Evolutionary conservation across 2,329 filamentous ascomycete genomes (phyloP).

Genomic region (Septoria linicola): DNA sequence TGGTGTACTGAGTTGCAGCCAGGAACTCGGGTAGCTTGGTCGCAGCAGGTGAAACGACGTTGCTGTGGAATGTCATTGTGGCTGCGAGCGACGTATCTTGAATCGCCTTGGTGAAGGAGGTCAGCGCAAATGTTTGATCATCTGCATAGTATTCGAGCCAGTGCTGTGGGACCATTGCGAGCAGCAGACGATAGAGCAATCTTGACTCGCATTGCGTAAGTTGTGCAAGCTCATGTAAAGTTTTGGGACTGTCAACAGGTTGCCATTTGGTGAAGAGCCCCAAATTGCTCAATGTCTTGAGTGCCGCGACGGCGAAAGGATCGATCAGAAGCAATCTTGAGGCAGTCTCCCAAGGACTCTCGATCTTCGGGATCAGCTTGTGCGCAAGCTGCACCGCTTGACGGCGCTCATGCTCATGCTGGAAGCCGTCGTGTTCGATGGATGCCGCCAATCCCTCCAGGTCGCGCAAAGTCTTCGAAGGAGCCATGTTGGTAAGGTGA

Average conservation of each 20-base stretch:
- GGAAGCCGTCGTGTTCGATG: neutral
- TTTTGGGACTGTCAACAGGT: neutral
- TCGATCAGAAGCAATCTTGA: conserved; percentile 10
- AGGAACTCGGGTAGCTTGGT: conserved; percentile 1
- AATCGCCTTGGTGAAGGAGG: conserved; percentile 4
- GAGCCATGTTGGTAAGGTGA: neutral
- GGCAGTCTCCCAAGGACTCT: conserved; percentile 10
- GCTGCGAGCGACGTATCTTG: conserved; percentile 6
- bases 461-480: neutral
- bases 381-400: conserved; percentile 5
- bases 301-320: conserved; percentile 8
- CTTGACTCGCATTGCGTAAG: conserved; percentile 1
- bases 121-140: conserved; percentile 1
- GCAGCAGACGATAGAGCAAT: conserved; percentile 10
- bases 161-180: conserved; percentile 7
- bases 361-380: conserved; percentile 6
- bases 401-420: conserved; percentile 8
- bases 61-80: conserved; percentile 3
- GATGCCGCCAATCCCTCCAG: neutral
- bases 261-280: conserved; percentile 9
- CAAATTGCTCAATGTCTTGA: conserved; percentile 6
- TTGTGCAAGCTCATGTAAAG: neutral
- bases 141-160: conserved; percentile 5
- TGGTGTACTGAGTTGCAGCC: conserved; percentile 4
- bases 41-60: conserved; percentile 6